Evolutionary conservation across 805 yeast species (phyloP), one percentile per base, ranked within the genome.

Genomic region (Grigorovia yakushimaensis): DNA sequence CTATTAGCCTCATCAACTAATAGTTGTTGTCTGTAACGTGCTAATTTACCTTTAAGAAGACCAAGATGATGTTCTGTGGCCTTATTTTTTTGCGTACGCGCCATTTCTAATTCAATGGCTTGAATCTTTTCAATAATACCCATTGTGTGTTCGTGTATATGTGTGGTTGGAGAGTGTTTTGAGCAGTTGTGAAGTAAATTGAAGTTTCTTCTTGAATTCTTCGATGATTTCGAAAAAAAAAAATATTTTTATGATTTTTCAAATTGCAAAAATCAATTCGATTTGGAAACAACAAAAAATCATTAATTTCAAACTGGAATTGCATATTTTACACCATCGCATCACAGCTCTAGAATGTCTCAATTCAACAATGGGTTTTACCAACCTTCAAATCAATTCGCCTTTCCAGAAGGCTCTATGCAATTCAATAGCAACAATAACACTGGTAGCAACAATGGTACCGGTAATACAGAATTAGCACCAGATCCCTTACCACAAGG

Each of bases 41-140:
- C 98, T 40, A 93, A 76, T 64, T 91, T 93, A 47, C 98, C 98
- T 68, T 91, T 89, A 46, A 93, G 72, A 21, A 91, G 76, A 53
- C 98, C 98, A 60, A 91, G 75, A 65, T 91, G 98, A 66, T 93
- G 89, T 71, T 91, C 98, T 1, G 98, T 91, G 52, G 98, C 98
- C 69, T 91, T 91, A 63, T 91, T 91, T 72, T 93, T 91, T 64
- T 91, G 98, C 30, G 98, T 91, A 51, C 96, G 77, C 33, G 95
- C 79, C 73, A 91, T 81, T 66, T 91, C 98, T 68, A 82, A 88
- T 68, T 89, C 95, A 68, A 91, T 88, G 69, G 82, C 87, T 50
- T 81, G 81, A 57, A 88, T 88, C 62, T 87, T 88, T 52, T 88
- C 96, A 19, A 65, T 52, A 35, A 65, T 52, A 54, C 70, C 70